Conservation (phyloP, 257 asterid species). For the Solanum virginianum region DNA sequence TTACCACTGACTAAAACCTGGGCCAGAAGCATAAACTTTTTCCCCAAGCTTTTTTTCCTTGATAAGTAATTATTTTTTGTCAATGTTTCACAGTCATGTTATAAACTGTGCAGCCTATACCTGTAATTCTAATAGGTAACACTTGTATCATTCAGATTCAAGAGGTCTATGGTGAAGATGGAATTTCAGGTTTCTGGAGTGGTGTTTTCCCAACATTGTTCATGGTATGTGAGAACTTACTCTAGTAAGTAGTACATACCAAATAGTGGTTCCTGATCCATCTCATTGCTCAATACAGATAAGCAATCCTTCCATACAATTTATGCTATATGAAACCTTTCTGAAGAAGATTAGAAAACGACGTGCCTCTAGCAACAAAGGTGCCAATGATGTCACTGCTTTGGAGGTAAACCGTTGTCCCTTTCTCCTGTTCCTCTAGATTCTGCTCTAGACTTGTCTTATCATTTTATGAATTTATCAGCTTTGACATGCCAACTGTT, state of each 20-base stretch:
- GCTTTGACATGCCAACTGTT: neutral
- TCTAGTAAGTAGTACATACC: conserved; percentile 3
- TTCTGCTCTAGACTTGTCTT: neutral
- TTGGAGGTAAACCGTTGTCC: conserved; percentile 47
- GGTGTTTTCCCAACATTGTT: conserved; percentile 91
- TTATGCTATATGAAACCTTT: conserved; percentile 91
- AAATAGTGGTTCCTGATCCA: conserved; percentile 18
- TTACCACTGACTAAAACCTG: neutral
- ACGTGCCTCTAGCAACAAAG: conserved; percentile 34
- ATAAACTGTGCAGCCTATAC: neutral
- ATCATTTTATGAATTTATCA: neutral
- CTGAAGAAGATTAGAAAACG: conserved; percentile 68
- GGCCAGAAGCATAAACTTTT: neutral
- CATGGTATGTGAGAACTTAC: conserved; percentile 58
- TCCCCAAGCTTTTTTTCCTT: neutral
- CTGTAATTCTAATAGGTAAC: conserved; percentile 6
- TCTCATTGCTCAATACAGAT: conserved; percentile 40
- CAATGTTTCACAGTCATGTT: neutral
- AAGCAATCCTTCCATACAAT: conserved; percentile 95
- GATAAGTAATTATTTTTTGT: neutral
- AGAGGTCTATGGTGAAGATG: conserved; percentile 84
- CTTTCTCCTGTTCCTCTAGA: neutral
- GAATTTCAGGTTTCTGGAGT: conserved; percentile 86
- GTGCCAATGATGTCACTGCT: conserved; percentile 52
- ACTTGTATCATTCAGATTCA: conserved; percentile 47